Conservation (phyloP, 345 rosid species). For the Conringia planisiliqua region DNA sequence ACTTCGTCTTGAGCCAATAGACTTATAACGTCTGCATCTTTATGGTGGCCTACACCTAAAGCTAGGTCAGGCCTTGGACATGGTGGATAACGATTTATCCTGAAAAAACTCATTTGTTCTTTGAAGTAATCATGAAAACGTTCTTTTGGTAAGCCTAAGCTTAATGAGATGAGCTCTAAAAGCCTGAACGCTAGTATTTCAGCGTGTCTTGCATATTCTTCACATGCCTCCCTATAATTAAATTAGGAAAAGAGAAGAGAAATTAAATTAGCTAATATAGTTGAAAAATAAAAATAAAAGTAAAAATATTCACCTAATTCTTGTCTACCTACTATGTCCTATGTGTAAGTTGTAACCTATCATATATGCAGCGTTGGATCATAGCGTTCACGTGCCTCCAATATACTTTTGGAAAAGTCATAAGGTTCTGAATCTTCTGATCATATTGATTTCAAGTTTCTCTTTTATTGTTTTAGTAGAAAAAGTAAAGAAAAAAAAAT, state of each 20-base stretch:
- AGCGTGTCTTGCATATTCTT: conserved; percentile 47
- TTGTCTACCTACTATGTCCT: background rate
- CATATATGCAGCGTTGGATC: background rate
- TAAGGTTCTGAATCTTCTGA: background rate
- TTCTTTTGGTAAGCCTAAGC: conserved; percentile 50
- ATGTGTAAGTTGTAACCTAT: background rate
- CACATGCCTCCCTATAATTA: conserved; percentile 41
- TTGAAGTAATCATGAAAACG: conserved; percentile 49
- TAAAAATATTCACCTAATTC: background rate
- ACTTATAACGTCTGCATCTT: conserved; percentile 70
- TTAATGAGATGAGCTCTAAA: conserved; percentile 50
- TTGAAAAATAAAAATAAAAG: background rate
- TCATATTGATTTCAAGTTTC: background rate
- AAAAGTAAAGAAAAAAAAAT: background rate
- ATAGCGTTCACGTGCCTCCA: conserved; percentile 19
- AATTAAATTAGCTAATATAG: background rate
- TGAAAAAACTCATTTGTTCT: conserved; percentile 46
- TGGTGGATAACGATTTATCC: conserved; percentile 78
- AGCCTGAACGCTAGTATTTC: conserved; percentile 46
- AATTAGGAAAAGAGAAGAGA: background rate
- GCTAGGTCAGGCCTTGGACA: conserved; percentile 78
- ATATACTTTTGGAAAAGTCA: background rate
- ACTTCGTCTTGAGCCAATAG: conserved; percentile 75
- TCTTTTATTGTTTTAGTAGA: background rate
- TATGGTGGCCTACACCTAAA: conserved; percentile 78